A percentile compares a stretch with the other conserved stretches of the same genome.
Conservation (phyloP, 108 stramenopile species). For the Stephanodiscus minutulus region DNA sequence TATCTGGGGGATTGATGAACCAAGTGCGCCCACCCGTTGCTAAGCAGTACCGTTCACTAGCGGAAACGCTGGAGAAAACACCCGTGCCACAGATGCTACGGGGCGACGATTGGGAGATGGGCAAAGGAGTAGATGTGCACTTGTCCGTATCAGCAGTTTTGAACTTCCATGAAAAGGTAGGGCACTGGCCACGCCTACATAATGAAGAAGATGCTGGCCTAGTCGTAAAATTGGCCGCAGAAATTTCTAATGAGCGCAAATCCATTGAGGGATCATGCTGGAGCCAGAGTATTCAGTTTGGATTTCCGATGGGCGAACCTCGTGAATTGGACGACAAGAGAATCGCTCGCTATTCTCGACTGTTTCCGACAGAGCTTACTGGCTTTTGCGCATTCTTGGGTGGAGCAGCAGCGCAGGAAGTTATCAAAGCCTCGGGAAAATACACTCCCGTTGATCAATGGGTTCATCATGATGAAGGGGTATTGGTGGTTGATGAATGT, state of each 20-base stretch:
- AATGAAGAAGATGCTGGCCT: constrained; percentile 40
- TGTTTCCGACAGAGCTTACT: constrained; percentile 64
- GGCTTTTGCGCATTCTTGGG: constrained; percentile 83
- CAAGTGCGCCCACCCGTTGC: constrained; percentile 55
- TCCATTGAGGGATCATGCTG: constrained; percentile 43
- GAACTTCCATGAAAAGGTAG: constrained; percentile 42
- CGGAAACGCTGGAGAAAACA: constrained; percentile 51
- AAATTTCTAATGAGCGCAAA: constrained; percentile 34
- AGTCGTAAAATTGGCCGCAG: constrained; percentile 30
- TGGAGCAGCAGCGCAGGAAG: constrained; percentile 88
- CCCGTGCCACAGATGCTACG: constrained; percentile 64
- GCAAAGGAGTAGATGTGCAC: constrained; percentile 61
- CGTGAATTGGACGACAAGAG: constrained; percentile 63
- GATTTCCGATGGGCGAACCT: constrained; percentile 56
- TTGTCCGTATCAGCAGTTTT: constrained; percentile 44
- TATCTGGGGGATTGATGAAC: constrained; percentile 58
- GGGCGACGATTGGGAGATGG: constrained; percentile 61
- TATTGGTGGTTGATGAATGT: constrained; percentile 62
- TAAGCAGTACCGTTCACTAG: constrained; percentile 47
- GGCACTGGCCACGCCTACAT: constrained; percentile 51
- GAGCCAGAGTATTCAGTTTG: constrained; percentile 49
- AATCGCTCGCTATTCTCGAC: constrained; percentile 55
- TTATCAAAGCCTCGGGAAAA: constrained; percentile 86
- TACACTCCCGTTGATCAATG: constrained; percentile 81
- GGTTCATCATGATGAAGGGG: constrained; percentile 58